Base-by-base conservation (phyloP, 2,329 filamentous ascomycete genomes). In the Penicillium sp. region DNA sequence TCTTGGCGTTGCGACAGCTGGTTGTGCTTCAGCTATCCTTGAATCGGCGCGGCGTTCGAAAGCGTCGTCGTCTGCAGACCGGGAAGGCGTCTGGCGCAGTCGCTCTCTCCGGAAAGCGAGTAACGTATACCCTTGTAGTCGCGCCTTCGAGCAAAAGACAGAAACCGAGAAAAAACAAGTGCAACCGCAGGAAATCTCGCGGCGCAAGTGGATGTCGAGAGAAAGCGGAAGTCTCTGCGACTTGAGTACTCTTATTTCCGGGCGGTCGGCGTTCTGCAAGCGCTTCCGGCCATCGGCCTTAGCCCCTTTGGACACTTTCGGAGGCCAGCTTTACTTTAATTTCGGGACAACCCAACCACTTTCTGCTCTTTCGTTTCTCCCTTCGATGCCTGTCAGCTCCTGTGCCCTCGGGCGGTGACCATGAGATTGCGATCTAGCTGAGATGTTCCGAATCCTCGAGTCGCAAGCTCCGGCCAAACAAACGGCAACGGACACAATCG, bases 401-500 rank as follows among this genome's bases (percentile, higher is more conserved):
- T 59, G 57, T 52, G 54, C 54, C 53, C 57, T 50, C 56, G 63
- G 65, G 61, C 62, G 64, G 60, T 73, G 70, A 73, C 67, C 69
- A 74, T 75, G 72, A 72, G 60, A 69, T 61, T 70, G 64, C 65
- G 56, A 65, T 47, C 55, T 55, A 55, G 44, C 57, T 65, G 71
- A 68, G 56, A 79, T 79, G 76, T 77, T 79, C 62, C 76, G 78
- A 69, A 83, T 84, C 65, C 80, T 85, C 63, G 81, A 84, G 70
- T 81, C 81, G 63, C 82, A 87, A 74, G 89, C 90, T 67, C 94
- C 94, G 64, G 90, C 91, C 69, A 94, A 95, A 80, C 94, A 99
- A 81, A 95, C 90, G 66, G 94, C 92, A 63, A 88, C 89, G 68
- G 91, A 96, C 69, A 96, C 94, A 38, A 99, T 99, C 71, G 88